Evolutionary conservation across 768 basidiomycete genomes (phyloP), one percentile per base, ranked within the genome.

Genomic region (Panaeolus cyanescens): DNA sequence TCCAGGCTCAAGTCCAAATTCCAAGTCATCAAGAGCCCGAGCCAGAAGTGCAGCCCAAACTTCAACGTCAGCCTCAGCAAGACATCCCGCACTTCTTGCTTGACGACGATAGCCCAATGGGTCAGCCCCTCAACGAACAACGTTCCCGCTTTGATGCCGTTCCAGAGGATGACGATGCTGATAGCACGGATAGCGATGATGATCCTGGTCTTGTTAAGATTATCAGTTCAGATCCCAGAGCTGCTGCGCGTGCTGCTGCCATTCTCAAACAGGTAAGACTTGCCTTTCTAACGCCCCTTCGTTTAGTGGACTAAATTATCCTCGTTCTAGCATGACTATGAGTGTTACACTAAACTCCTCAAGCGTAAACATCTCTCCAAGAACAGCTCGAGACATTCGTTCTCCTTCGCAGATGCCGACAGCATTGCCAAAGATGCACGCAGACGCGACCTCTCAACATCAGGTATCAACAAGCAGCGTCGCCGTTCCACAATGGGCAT

Each of bases 231-330:
- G 92, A 96, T 72, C 92, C 95, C 2, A 81, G 83, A 61, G 93
- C 93, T 17, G 95, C 95, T 50, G 95, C 95, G 2, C 79, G 92
- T 54, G 95, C 95, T n/a, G 95, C 93, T 32, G 95, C 95, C 0
- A 95, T 97, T 61, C 79, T 97, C 66, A 94, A 91, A 74, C 83
- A 92, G 81, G 93, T 93, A 54, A n/a, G 85, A 72, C 12, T 45
- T 57, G 7, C 17, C 5, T 56, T 37, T 34, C 60, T 20, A 42
- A 58, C 54, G 15, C 19, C 59, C 10, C 59, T 22, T 13, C n/a
- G 32, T 37, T 58, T 57, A 34, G 62, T 36, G 40, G 39, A 40
- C 56, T 60, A 55, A 56, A 33, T 6, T 55, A n/a, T n/a, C 37
- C n/a, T 22, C 5, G 8, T 39, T 22, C 20, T 61, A 93, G 90